Percentiles rank a stretch among this genome's conserved stretches.
These are phyloP conservation scores for Prunus davidiana DNA, from an alignment of 306 rosid genomes.

Conservation along the genomic window DNA sequence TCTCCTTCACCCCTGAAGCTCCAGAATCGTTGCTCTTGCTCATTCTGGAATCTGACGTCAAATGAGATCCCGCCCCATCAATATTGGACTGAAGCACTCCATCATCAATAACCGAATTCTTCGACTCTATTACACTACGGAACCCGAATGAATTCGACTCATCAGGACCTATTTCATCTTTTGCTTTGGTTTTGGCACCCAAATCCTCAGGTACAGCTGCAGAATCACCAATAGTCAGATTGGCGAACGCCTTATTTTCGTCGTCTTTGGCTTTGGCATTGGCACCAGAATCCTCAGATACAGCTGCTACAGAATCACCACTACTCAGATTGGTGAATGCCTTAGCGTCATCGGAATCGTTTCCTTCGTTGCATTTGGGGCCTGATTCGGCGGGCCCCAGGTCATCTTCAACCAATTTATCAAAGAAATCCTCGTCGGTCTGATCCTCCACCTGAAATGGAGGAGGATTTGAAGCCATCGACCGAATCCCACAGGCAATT, in stretches of 20 bases:
- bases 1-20: constrained; percentile 56
- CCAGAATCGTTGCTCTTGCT: constrained; percentile 26
- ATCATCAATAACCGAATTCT: not conserved
- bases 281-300: constrained; percentile 33
- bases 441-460: constrained; percentile 85
- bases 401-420: constrained; percentile 81
- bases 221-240: constrained; percentile 42
- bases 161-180: constrained; percentile 16
- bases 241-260: constrained; percentile 37
- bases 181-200: not conserved
- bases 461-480: constrained; percentile 82
- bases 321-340: constrained; percentile 54
- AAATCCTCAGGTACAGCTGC: constrained; percentile 38
- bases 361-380: constrained; percentile 29
- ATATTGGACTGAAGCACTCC: constrained; percentile 16
- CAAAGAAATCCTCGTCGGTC: constrained; percentile 87
- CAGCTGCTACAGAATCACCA: constrained; percentile 36
- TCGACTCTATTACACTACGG: constrained; percentile 17
- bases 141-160: constrained; percentile 36
- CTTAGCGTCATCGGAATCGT: constrained; percentile 56
- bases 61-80: constrained; percentile 33
- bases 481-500: constrained; percentile 33
- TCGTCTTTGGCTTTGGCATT: not conserved
- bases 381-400: constrained; percentile 30
- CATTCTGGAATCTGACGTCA: constrained; percentile 6